Conservation (phyloP, 345 rosid species). For the Melaleuca alternifolia region DNA sequence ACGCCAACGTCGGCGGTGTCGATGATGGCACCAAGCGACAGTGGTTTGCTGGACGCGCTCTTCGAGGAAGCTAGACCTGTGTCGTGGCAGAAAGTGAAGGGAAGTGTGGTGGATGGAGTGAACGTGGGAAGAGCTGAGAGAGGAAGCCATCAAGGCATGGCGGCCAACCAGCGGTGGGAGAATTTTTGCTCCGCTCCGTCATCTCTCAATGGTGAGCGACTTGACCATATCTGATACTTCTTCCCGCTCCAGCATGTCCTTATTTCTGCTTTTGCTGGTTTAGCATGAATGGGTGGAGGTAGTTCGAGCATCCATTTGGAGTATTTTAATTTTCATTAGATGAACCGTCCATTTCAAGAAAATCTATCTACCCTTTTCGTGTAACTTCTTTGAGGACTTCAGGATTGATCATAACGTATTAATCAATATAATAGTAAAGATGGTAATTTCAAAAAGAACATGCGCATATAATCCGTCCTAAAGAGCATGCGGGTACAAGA, state of each 20-base stretch:
- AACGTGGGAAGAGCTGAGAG: not conserved
- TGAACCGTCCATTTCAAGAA: not conserved
- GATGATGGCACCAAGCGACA: not conserved
- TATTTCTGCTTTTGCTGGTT: not conserved
- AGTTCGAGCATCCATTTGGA: not conserved
- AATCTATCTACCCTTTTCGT: not conserved
- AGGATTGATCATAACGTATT: not conserved
- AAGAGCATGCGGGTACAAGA: not conserved
- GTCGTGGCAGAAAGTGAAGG: not conserved
- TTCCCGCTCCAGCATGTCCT: not conserved
- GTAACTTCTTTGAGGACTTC: not conserved
- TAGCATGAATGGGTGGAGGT: not conserved
- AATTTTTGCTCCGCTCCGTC: not conserved
- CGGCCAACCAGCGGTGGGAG: not conserved
- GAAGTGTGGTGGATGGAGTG: not conserved
- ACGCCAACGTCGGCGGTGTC: not conserved
- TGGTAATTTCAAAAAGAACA: not conserved
- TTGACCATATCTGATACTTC: not conserved
- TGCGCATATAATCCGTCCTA: not conserved
- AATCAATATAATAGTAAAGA: not conserved
- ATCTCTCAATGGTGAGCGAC: not conserved
- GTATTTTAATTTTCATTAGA: not conserved
- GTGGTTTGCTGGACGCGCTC: slow-evolving; percentile 50
- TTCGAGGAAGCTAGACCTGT: slow-evolving; percentile 39
- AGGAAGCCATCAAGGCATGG: not conserved